These are phyloP conservation scores for Fragaria iinumae DNA, from an alignment of 306 rosid species.

Conservation along the genomic window DNA sequence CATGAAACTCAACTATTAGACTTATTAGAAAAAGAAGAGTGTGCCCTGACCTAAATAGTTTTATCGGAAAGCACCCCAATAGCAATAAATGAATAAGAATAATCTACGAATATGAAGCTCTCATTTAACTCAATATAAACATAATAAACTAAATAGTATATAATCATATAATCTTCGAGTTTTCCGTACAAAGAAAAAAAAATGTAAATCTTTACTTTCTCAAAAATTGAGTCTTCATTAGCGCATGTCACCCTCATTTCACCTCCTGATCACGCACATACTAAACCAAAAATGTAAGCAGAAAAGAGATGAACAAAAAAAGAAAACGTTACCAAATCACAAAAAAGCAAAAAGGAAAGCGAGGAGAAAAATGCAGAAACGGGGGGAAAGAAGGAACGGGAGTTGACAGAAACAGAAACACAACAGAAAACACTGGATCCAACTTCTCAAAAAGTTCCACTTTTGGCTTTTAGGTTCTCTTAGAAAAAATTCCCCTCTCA, in stretches of 20 bases:
- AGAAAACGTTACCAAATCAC: neutral
- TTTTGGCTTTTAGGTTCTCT: neutral
- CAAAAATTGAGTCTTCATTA: neutral
- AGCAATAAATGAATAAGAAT: too few relatives aligned
- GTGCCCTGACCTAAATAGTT: too few relatives aligned
- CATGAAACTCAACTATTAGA: too few relatives aligned
- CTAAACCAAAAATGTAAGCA: neutral
- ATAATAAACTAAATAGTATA: too few relatives aligned
- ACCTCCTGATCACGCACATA: neutral
- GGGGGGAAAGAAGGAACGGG: slow-evolving; percentile 20
- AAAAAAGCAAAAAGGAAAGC: neutral
- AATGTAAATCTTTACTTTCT: too few relatives aligned
- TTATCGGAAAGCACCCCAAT: too few relatives aligned
- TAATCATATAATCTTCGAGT: too few relatives aligned
- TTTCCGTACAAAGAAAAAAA: too few relatives aligned
- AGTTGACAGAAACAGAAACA: slow-evolving; percentile 12
- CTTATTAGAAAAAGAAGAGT: too few relatives aligned
- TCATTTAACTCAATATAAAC: too few relatives aligned
- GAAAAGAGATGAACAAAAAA: neutral
- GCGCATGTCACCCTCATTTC: neutral
- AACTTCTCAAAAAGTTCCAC: slow-evolving; percentile 19
- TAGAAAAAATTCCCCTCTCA: neutral
- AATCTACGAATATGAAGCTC: too few relatives aligned
- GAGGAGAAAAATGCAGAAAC: neutral
- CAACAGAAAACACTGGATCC: slow-evolving; percentile 45